These are phyloP conservation scores for Hypsizygus ulmarius DNA, from an alignment of 1,284 basidiomycete species.

Conservation along the genomic window DNA sequence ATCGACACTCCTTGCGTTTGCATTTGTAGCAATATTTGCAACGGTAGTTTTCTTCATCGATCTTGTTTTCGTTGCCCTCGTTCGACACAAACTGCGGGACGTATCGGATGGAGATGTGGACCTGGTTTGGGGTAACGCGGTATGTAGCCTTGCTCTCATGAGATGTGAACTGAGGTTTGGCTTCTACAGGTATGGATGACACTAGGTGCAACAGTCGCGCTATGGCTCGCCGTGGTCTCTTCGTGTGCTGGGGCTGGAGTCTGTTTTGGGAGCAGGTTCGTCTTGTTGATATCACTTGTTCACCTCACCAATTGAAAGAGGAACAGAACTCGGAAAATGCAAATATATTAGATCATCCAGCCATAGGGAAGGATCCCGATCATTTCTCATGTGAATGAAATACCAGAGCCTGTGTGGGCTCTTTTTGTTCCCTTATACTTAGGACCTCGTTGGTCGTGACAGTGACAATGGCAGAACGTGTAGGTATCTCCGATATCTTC, in stretches of 20 bases:
- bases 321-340: not conserved
- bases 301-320: not conserved
- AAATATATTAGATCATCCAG: constrained; percentile 8
- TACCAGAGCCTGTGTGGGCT: no score
- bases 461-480: no score
- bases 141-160: constrained; percentile 27
- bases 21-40: constrained; percentile 36
- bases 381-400: not conserved
- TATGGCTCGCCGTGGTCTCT: constrained; percentile 45
- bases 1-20: constrained; percentile 34
- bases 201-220: constrained; percentile 45
- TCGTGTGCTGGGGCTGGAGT: constrained; percentile 39
- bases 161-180: constrained; percentile 10
- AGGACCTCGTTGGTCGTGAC: no score
- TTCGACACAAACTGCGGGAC: constrained; percentile 40
- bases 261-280: constrained; percentile 23
- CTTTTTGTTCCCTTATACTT: no score
- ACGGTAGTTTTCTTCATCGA: constrained; percentile 43
- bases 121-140: constrained; percentile 47
- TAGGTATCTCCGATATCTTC: no score
- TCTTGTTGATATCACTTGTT: not conserved
- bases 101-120: constrained; percentile 39
- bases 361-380: not conserved
- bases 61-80: constrained; percentile 47
- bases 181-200: constrained; percentile 49